These are phyloP conservation scores for Claviceps spartinae DNA, from an alignment of 2,329 filamentous ascomycete genomes.

Conservation along the genomic window DNA sequence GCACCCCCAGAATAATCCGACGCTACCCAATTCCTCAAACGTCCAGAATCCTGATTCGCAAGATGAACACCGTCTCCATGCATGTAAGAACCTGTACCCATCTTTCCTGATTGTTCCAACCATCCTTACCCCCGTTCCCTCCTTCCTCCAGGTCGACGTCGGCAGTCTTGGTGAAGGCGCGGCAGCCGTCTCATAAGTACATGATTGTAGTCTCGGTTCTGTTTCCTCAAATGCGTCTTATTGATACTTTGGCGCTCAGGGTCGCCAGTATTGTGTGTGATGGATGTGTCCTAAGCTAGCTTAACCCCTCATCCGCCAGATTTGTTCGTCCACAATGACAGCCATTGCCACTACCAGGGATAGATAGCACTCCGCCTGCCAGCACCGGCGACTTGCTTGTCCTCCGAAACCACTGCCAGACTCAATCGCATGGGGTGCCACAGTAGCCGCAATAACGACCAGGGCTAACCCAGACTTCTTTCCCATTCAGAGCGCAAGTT, in stretches of 20 bases:
- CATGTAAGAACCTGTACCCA: not conserved
- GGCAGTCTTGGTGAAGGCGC: not conserved
- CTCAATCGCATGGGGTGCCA: slow-evolving; percentile 28
- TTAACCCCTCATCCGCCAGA: not conserved
- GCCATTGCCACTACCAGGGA: too few relatives aligned
- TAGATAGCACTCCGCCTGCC: too few relatives aligned
- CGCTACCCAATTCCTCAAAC: not conserved
- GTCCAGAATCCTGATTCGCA: too few relatives aligned
- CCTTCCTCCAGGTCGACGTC: not conserved
- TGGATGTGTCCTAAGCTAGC: not conserved
- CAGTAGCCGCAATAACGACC: slow-evolving; percentile 37
- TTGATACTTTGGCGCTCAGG: not conserved
- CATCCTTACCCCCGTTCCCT: not conserved
- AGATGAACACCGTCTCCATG: too few relatives aligned
- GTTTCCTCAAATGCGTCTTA: not conserved
- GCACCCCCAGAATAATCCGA: not conserved
- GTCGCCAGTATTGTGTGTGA: not conserved
- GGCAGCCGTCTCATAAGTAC: not conserved
- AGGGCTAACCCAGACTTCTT: slow-evolving; percentile 43
- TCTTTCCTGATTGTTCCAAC: not conserved
- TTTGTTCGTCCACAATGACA: not conserved
- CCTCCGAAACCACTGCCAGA: not conserved
- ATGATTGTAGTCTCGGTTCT: not conserved
- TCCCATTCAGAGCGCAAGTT: slow-evolving; percentile 33
- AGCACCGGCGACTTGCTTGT: not conserved